Conservation (phyloP, 768 basidiomycete species). For the Hortiboletus campestris region DNA sequence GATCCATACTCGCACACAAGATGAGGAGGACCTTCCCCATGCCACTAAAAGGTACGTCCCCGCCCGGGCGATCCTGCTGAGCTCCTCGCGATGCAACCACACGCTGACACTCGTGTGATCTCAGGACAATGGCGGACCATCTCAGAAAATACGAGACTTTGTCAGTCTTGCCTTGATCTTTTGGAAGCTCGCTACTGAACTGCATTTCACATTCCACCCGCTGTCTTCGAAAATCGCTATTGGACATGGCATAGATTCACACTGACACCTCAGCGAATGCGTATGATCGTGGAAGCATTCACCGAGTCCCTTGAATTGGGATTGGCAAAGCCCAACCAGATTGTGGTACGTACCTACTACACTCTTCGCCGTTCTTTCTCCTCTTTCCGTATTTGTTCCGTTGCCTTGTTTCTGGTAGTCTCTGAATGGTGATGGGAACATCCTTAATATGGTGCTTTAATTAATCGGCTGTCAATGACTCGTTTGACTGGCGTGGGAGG, state of each 20-base stretch:
- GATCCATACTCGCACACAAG: constrained; percentile 84
- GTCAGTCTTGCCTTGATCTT: constrained; percentile 45
- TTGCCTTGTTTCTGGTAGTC: background rate
- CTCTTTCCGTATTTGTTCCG: constrained; percentile 2
- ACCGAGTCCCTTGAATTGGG: constrained; percentile 89
- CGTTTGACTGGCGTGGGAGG: background rate
- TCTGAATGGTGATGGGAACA: constrained; percentile 1
- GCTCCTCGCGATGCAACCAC: background rate
- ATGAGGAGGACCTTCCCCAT: constrained; percentile 85
- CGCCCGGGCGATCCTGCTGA: background rate
- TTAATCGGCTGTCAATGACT: background rate
- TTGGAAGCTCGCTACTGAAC: constrained; percentile 2
- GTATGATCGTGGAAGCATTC: constrained; percentile 96
- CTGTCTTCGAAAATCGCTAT: background rate
- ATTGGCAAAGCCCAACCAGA: constrained; percentile 74
- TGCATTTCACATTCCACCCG: background rate
- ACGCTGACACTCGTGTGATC: constrained; percentile 6
- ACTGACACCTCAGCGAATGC: constrained; percentile 86
- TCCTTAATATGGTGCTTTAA: background rate
- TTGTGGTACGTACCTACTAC: constrained; percentile 67
- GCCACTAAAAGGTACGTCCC: constrained; percentile 82
- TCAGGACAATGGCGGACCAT: constrained; percentile 91
- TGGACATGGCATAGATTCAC: constrained; percentile 57
- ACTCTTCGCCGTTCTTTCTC: background rate
- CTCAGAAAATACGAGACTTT: constrained; percentile 85